Evolutionary conservation across 2,329 filamentous ascomycete species (phyloP), one percentile per base, ranked within the genome.

Genomic region (Paracorniculantispora psalliotae): DNA sequence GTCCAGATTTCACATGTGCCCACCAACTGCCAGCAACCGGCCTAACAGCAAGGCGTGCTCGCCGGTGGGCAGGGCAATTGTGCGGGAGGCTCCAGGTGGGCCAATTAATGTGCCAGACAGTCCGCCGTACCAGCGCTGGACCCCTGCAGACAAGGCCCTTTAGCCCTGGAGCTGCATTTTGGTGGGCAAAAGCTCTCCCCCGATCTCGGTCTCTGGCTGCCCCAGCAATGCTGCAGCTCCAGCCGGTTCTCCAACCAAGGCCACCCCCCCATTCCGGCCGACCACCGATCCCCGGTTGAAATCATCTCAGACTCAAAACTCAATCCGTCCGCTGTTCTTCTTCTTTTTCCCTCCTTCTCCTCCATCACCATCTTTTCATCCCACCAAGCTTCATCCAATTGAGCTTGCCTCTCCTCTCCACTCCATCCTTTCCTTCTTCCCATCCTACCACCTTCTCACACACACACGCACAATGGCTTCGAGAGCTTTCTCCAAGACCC

Each of bases 401-500:
- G 51, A 50, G 50, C 60, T 57, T 55, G 39, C 39, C 48, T 35
- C 50, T 13, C 21, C 35, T 43, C 54, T 46, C 51, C 28, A 23
- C 47, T 58, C 62, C 51, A 41, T 58, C 33, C 49, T 41, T 50
- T 43, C n/a, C n/a, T 60, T 64, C 65, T 21, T 65, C 67, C 61
- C 67, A 68, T 70, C 66, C 68, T 68, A 8, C 37, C 13, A 25
- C 26, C 66, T 68, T 67, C 68, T 64, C 61, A 63, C 57, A 64
- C 55, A 65, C 62, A 65, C 66, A 68, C 65, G 65, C 77, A 84
- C 75, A 79, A 92, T 93, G 90, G 88, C 90, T 75, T 90, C 89
- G 71, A 83, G 88, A 79, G 85, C 79, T 79, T 81, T 91, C 80
- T 83, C 83, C 71, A 86, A 83, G 80, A 81, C 84, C 72, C 77